Percentiles rank a stretch among this genome's conserved stretches.
phyloP scores from a whole-genome alignment of 2,329 filamentous ascomycete genomes.

The Ceratocystis albifundus region DNA sequence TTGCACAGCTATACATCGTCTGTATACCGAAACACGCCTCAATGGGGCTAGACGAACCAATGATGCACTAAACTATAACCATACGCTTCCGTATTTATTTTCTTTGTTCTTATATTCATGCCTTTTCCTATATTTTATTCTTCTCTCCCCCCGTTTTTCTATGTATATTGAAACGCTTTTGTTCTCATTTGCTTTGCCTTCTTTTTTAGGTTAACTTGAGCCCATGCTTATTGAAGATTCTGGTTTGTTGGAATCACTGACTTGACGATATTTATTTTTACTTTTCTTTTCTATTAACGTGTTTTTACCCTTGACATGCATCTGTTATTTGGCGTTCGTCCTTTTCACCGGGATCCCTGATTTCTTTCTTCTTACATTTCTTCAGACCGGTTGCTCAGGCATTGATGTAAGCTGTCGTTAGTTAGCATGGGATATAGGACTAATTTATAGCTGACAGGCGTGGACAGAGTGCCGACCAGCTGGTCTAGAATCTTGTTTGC shows the following conservation, averaged over 20 bases:
- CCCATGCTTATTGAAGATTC: not conserved
- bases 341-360: not conserved
- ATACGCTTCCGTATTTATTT: not conserved
- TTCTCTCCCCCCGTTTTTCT: slow-evolving; percentile 13
- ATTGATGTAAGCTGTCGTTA: too few species aligned
- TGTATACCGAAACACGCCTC: slow-evolving; percentile 43
- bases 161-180: slow-evolving; percentile 8
- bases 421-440: too few species aligned
- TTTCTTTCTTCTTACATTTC: not conserved
- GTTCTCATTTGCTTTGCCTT: not conserved
- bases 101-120: slow-evolving; percentile 16
- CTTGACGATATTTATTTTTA: not conserved
- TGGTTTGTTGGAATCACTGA: not conserved
- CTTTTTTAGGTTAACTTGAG: not conserved
- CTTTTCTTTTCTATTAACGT: not conserved
- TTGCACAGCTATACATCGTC: slow-evolving; percentile 50
- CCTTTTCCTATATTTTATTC: not conserved
- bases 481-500: too few species aligned
- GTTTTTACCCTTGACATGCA: not conserved
- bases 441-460: too few species aligned
- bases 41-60: slow-evolving; percentile 37
- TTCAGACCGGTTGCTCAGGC: too few species aligned
- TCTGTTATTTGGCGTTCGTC: not conserved
- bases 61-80: not conserved
- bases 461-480: too few species aligned